Percentiles rank a stretch among this genome's conserved stretches.
These are phyloP conservation scores for Quercus suber DNA, from an alignment of 306 rosid species.

Conservation along the genomic window DNA sequence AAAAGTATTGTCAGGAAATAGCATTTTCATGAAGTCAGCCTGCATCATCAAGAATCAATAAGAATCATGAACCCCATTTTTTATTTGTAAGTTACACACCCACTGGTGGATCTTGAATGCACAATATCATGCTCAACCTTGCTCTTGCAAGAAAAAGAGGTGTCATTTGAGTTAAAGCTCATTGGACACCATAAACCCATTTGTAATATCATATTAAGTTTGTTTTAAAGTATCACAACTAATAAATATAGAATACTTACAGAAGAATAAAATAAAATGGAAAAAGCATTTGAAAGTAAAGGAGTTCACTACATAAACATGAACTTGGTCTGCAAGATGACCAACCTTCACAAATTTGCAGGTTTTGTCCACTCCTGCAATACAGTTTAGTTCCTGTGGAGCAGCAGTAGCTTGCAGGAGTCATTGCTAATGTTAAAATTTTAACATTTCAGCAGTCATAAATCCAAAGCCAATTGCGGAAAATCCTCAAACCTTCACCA, in stretches of 20 bases:
- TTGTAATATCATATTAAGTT: too few species aligned
- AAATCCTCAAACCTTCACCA: constrained; percentile 1
- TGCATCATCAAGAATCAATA: constrained; percentile 34
- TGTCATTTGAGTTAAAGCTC: too few species aligned
- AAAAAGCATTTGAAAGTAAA: too few species aligned
- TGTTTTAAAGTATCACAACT: too few species aligned
- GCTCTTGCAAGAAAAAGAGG: too few species aligned
- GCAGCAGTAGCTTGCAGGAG: constrained; percentile 10
- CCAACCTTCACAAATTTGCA: constrained; percentile 81
- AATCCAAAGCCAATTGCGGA: not conserved
- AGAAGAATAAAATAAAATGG: not conserved
- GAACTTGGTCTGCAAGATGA: constrained; percentile 14
- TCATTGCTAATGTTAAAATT: constrained; percentile 4
- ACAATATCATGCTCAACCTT: too few species aligned
- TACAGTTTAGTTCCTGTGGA: constrained; percentile 63
- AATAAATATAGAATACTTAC: not conserved
- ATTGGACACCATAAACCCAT: not conserved
- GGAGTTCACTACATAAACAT: constrained; percentile 4
- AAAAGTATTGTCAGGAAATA: constrained; percentile 66
- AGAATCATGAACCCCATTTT: constrained; percentile 2
- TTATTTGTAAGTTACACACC: not conserved
- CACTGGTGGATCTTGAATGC: too few species aligned
- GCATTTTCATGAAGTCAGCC: constrained; percentile 98
- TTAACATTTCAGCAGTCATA: not conserved
- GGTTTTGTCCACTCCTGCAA: constrained; percentile 58